Base-by-base conservation (phyloP, 768 basidiomycete species). In the Lentinula aciculospora region DNA sequence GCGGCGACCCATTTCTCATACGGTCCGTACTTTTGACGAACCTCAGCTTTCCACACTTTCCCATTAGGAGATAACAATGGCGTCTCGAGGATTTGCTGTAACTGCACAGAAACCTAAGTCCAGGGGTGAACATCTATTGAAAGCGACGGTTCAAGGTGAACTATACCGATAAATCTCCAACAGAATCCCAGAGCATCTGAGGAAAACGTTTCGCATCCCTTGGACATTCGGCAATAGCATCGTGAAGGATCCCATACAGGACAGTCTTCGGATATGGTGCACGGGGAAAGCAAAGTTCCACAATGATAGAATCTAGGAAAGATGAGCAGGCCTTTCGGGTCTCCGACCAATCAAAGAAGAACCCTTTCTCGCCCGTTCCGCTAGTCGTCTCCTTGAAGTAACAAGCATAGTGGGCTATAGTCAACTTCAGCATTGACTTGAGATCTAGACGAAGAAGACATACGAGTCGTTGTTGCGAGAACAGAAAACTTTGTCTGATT, bases 281-380 rank as follows among this genome's bases (percentile, higher is more conserved):
- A 47, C 76, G 72, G 4, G 92, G 91, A 61, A 93, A 85, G 64
- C 86, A 89, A 5, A 94, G 71, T 66, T 94, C 92, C 58, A 93
- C 81, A 60, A 94, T 81, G 58, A 92, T 88, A 0, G 89, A 90
- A 68, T 92, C 91, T 49, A 92, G 69, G 71, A 91, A 92, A 3
- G 92, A 93, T 63, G 79, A 78, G 63, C 87, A 83, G 21, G 85
- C 85, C 29, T 76, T 76, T 62, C 82, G 81, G 60, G 89, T 69
- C 51, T 78, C 78, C 6, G 61, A 71, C 81, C 81, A 85, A 63
- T 89, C 85, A 67, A 94, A 92, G 10, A 79, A 72, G 44, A 84
- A 75, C 60, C 83, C 82, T 12, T 76, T 69, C 32, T 82, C 79
- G 15, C 75, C 75, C 0, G 71, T 69, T 32, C 78, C 74, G 0